These are phyloP conservation scores for Ceriops tagal DNA, from an alignment of 345 rosid genomes.

Conservation along the genomic window DNA sequence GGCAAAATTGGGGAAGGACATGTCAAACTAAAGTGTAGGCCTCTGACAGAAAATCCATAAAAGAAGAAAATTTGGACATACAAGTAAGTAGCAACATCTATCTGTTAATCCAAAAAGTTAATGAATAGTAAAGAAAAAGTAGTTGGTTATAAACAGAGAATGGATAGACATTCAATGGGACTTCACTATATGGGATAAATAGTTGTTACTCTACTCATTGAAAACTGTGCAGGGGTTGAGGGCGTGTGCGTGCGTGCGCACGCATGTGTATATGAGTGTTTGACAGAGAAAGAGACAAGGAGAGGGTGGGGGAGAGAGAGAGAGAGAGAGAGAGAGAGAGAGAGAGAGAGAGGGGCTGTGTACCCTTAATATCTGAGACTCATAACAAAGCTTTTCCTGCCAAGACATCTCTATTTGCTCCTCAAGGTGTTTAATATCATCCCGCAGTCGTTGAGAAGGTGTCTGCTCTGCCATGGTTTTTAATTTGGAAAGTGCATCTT, in stretches of 20 bases:
- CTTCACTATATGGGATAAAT: too few relatives aligned
- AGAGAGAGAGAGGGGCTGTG: slow-evolving; percentile 2
- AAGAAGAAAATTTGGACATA: background rate
- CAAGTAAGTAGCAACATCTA: background rate
- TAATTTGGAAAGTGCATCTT: slow-evolving; percentile 63
- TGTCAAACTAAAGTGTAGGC: background rate
- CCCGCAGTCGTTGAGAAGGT: slow-evolving; percentile 59
- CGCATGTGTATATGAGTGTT: too few relatives aligned
- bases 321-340: slow-evolving; percentile 13
- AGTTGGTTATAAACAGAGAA: too few relatives aligned
- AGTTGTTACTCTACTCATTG: too few relatives aligned
- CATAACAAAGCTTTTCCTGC: slow-evolving; percentile 92
- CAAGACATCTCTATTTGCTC: slow-evolving; percentile 69
- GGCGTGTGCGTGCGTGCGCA: background rate
- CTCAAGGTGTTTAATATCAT: slow-evolving; percentile 70
- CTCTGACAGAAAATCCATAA: background rate
- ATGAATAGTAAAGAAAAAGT: background rate
- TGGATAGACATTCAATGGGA: too few relatives aligned
- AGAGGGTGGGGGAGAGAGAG: background rate
- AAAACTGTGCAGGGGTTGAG: background rate
- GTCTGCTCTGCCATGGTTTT: slow-evolving; percentile 71
- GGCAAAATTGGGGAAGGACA: background rate
- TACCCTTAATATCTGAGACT: slow-evolving; percentile 96
- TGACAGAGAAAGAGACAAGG: too few relatives aligned
- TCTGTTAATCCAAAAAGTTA: background rate